These are phyloP conservation scores for Fraxinus excelsior DNA, from an alignment of 257 asterid species.

Conservation along the genomic window DNA sequence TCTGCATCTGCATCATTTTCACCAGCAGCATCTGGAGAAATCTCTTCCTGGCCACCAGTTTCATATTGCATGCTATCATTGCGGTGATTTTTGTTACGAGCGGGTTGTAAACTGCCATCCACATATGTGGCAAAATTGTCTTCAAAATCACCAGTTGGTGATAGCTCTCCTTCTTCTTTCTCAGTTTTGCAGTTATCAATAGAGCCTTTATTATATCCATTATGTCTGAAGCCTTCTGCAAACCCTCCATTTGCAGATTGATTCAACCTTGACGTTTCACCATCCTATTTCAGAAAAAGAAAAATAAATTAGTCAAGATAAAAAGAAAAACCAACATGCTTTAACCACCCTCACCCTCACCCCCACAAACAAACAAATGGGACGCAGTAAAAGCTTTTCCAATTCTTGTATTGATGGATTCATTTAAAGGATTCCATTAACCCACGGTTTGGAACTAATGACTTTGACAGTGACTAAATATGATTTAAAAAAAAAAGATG, in stretches of 20 bases:
- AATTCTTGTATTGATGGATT: neutral
- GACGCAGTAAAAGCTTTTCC: neutral
- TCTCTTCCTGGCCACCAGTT: conserved; percentile 49
- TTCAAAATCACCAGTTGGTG: conserved; percentile 84
- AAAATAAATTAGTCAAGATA: conserved; percentile 15
- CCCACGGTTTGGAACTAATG: neutral
- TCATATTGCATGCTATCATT: conserved; percentile 52
- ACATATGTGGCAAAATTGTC: conserved; percentile 74
- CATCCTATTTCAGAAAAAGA: conserved; percentile 47
- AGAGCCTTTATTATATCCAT: conserved; percentile 48
- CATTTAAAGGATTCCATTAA: neutral
- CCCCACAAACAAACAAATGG: neutral
- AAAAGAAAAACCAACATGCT: neutral
- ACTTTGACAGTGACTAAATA: neutral
- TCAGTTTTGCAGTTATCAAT: conserved; percentile 74
- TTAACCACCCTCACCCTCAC: neutral
- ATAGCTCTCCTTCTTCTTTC: conserved; percentile 98
- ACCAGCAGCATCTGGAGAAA: conserved; percentile 63
- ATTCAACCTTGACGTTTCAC: conserved; percentile 42
- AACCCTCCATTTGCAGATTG: conserved; percentile 52
- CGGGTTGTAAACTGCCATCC: conserved; percentile 43
- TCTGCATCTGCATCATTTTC: conserved; percentile 63
- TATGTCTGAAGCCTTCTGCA: conserved; percentile 47
- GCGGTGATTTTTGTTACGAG: conserved; percentile 40
- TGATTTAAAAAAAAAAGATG: neutral